Base-by-base conservation (phyloP, 1,284 basidiomycete species). In the Sanghuangporus baumii region DNA sequence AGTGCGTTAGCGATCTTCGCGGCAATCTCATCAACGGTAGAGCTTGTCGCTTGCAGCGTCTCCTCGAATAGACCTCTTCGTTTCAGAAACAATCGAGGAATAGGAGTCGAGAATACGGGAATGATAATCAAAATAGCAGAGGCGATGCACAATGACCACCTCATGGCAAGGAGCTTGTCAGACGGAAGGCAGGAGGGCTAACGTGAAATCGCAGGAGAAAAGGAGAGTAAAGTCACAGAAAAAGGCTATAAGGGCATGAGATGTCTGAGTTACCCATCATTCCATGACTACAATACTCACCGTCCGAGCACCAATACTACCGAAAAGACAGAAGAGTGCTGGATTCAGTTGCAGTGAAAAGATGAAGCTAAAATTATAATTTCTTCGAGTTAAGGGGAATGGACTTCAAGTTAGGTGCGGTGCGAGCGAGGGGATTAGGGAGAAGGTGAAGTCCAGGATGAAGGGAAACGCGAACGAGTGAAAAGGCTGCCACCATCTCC, bases 81-180 rank as follows among this genome's bases (percentile, higher is more conserved):
- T 41, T 43, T 12, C 46, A 65, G 38, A 3, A 65, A 18, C 20
- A 65, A 41, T n/a, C 64, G 64, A 7, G 64, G 64, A 50, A 65
- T 65, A 16, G 64, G 64, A 9, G 64, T 59, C 20, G 64, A 65
- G 38, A 65, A 65, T 34, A 62, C 64, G 3, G 64, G 64, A 8
- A 65, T 65, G 9, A 34, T 62, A 51, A 65, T 50, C n/a, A 65
- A 57, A 46, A 65, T 65, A n/a, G 64, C 47, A 12, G 60, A 50
- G 23, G 64, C 34, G 26, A 59, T 51, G 31, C 57, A 59, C 20
- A 65, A 26, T 14, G 64, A 65, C 64, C 64, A 65, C 31, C 60
- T 37, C 64, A 65, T 65, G 8, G 18, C 51, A 34, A 51, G 41
- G 16, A 34, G 26, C 37, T n/a, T 38, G 23, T 38, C 18, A 52